Evolutionary conservation across 768 basidiomycete species (phyloP).

Genomic region (Leccinum sublutescens): DNA sequence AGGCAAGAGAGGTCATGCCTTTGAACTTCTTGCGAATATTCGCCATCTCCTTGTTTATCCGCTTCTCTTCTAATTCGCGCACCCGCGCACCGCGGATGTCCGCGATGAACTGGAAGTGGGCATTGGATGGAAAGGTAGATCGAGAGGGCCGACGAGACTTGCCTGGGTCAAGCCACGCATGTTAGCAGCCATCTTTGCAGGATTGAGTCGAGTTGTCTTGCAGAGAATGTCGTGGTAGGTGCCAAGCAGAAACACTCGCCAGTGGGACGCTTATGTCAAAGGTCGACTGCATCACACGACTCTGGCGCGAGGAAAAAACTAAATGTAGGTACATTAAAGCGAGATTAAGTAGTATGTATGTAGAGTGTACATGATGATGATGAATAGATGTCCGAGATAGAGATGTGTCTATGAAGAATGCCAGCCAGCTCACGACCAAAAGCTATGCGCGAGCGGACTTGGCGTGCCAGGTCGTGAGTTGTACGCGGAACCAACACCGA

Average conservation of each 20-base stretch:
- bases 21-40: conserved; percentile 99
- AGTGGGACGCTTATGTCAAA: conserved; percentile 6
- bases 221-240: not conserved
- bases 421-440: conserved; percentile 26
- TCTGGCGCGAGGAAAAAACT: not conserved
- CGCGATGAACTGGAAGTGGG: conserved; percentile 79
- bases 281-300: not conserved
- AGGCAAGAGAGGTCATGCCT: conserved; percentile 45
- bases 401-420: conserved; percentile 8
- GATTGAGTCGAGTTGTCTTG: not conserved
- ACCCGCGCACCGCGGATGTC: conserved; percentile 97
- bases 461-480: conserved; percentile 66
- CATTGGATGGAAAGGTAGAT: conserved; percentile 8
- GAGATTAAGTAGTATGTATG: not conserved
- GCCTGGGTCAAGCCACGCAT: conserved; percentile 96
- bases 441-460: conserved; percentile 47
- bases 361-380: conserved; percentile 17
- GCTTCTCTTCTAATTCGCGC: conserved; percentile 95
- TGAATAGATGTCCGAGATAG: conserved; percentile 2
- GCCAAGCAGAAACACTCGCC: not conserved
- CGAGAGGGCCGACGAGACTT: conserved; percentile 21
- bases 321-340: conserved; percentile 15
- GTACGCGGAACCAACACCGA: conserved; percentile 40
- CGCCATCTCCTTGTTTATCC: conserved; percentile 99
- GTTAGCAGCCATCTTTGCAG: conserved; percentile 68